Evolutionary conservation across 306 rosid species (phyloP), one percentile per base, ranked within the genome.

Genomic region (Hippophae gyantsensis): DNA sequence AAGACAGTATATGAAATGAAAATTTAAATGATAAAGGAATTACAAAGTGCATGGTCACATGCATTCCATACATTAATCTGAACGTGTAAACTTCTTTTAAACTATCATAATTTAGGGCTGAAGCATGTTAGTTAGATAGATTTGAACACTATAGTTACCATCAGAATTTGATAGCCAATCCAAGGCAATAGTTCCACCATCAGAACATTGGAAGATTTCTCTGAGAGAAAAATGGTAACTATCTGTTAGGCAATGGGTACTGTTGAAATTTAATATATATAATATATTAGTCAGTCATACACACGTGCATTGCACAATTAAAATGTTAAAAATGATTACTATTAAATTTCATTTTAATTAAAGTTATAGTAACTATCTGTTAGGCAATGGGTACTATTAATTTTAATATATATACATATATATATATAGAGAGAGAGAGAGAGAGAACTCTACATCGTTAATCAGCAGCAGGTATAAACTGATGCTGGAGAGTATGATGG

Each of bases 151-250:
- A 54, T 46, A 49, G 18, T 65, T 69, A 76, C 80, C 80, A 58
- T 71, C 80, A 25, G 56, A 65, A 58, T 11, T 66, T 58, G 7
- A n/a, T 42, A 70, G 76, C 80, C 80, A 76, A 56, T 76, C 73
- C 80, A 76, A 76, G 10, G 76, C 80, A 58, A 76, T 58, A 42
- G 76, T 76, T 53, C 80, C 80, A 25, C 73, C 80, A 62, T 76
- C 76, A 7, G 70, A 53, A 42, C 67, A 54, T 12, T 44, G 56
- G 46, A 76, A 76, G 48, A 70, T 61, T 48, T 71, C 59, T 70
- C 80, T 75, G 69, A 11, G 18, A 64, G 49, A 43, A 43, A 44
- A 43, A 13, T 44, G 27, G 64, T 47, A 14, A 59, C 6, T 7
- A 63, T 25, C 40, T 46, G 42, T 77, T 49, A 81, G 78, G 61